Conservation (phyloP, 2,329 filamentous ascomycete species). For the Alternaria consortialis region DNA sequence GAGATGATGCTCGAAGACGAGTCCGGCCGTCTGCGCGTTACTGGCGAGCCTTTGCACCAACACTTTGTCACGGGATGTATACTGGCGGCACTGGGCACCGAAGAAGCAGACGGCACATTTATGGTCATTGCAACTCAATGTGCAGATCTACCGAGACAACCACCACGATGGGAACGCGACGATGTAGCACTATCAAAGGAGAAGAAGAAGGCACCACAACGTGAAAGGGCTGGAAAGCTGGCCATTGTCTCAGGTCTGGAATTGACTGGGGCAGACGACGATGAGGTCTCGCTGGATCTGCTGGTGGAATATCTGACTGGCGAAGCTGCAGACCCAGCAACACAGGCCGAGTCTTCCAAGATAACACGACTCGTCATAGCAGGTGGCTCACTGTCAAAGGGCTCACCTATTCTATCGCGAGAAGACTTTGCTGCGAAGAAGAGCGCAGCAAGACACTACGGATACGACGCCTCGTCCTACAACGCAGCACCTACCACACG, state of each 20-base stretch:
- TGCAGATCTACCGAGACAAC: conserved; percentile 84
- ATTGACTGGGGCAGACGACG: conserved; percentile 79
- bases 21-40: conserved; percentile 83
- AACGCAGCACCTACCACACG: conserved; percentile 85
- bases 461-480: conserved; percentile 89
- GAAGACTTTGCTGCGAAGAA: conserved; percentile 57
- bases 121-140: conserved; percentile 91
- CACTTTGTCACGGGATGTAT: conserved; percentile 92
- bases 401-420: conserved; percentile 56
- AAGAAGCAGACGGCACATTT: conserved; percentile 90
- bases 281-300: conserved; percentile 78
- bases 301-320: conserved; percentile 89
- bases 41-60: conserved; percentile 72
- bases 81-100: conserved; percentile 91
- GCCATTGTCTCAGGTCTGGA: conserved; percentile 89
- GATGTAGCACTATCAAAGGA: conserved; percentile 54
- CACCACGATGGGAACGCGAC: conserved; percentile 77
- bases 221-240: conserved; percentile 70
- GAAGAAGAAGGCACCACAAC: conserved; percentile 50
- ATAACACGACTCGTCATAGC: conserved; percentile 91
- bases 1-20: conserved; percentile 92
- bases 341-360: conserved; percentile 67
- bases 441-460: conserved; percentile 80
- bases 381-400: conserved; percentile 79
- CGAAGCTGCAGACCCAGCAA: conserved; percentile 71